Evolutionary conservation across 352 stramenopile species (phyloP).

Genomic region (Pseudoperonospora humuli): DNA sequence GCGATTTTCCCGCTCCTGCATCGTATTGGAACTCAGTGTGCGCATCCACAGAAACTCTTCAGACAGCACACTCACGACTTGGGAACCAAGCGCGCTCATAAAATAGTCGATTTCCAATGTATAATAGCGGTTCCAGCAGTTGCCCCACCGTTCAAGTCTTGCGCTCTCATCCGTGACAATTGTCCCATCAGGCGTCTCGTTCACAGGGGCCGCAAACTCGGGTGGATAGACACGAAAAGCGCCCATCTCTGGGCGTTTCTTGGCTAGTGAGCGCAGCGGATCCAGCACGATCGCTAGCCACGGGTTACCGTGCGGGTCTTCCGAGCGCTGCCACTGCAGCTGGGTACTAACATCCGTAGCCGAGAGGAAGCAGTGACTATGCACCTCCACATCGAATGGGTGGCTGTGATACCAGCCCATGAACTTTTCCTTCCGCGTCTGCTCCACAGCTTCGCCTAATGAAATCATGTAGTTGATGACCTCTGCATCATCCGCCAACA

Average conservation of each 20-base stretch:
- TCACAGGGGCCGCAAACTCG: constrained; percentile 89
- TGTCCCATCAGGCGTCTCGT: constrained; percentile 94
- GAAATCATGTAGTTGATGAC: constrained; percentile 99
- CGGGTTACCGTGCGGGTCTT: constrained; percentile 93
- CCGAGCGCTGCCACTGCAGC: constrained; percentile 95
- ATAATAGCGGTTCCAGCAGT: constrained; percentile 87
- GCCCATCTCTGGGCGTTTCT: constrained; percentile 91
- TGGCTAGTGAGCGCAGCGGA: constrained; percentile 90
- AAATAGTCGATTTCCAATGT: constrained; percentile 92
- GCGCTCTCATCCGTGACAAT: constrained; percentile 90
- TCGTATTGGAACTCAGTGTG: constrained; percentile 84
- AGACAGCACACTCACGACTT: constrained; percentile 90
- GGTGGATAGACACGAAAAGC: constrained; percentile 97
- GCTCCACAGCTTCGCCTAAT: constrained; percentile 91
- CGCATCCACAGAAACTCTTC: constrained; percentile 92
- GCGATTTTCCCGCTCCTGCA: constrained; percentile 85
- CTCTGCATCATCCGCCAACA: constrained; percentile 94
- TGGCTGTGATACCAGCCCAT: constrained; percentile 99
- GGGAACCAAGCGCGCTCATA: constrained; percentile 88
- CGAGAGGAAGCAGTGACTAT: constrained; percentile 96
- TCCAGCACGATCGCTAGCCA: constrained; percentile 98
- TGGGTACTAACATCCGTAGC: constrained; percentile 97
- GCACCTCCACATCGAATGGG: constrained; percentile 96
- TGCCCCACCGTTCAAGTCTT: constrained; percentile 94
- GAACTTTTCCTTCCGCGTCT: constrained; percentile 94